Conservation (phyloP, 1,284 basidiomycete species). For the Ceratorhiza oryzae-sativae region DNA sequence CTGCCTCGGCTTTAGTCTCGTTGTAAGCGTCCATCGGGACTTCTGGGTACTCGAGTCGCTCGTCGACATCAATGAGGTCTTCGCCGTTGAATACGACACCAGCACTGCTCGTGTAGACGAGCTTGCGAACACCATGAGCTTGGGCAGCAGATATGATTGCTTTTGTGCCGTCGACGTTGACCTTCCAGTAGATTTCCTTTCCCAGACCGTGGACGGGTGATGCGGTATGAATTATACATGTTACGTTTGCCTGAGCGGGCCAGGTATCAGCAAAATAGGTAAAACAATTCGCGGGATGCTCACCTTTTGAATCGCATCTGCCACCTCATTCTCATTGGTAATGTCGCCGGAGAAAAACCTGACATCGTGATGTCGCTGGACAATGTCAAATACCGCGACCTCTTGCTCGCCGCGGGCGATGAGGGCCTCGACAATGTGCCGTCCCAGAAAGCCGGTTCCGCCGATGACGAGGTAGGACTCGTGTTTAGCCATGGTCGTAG, state of each 20-base stretch:
- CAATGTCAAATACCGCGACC: conserved; percentile 87
- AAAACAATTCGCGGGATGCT: conserved; percentile 45
- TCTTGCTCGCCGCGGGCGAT: conserved; percentile 74
- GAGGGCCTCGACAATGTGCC: conserved; percentile 87
- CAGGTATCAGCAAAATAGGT: neutral
- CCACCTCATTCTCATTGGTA: conserved; percentile 74
- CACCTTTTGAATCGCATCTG: conserved; percentile 76
- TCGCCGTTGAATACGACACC: conserved; percentile 90
- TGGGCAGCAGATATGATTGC: conserved; percentile 84
- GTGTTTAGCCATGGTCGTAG: conserved; percentile 31
- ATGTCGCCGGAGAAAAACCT: conserved; percentile 89
- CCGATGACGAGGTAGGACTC: conserved; percentile 85
- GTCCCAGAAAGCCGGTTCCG: conserved; percentile 90
- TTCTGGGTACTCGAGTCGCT: conserved; percentile 80
- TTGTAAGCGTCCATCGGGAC: conserved; percentile 91
- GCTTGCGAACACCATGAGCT: conserved; percentile 75
- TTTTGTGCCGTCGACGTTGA: conserved; percentile 93
- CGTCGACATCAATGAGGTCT: conserved; percentile 87
- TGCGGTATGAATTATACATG: conserved; percentile 94
- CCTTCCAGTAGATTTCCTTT: conserved; percentile 83
- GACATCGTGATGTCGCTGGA: conserved; percentile 80
- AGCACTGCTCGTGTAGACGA: conserved; percentile 95
- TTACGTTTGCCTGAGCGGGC: conserved; percentile 69
- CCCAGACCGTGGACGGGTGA: conserved; percentile 82
- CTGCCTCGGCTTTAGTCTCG: conserved; percentile 94